A percentile compares a stretch with the other conserved stretches of the same genome.
These are phyloP conservation scores for Endoconidiophora laricicola DNA, from an alignment of 2,329 filamentous ascomycete genomes.

Conservation along the genomic window DNA sequence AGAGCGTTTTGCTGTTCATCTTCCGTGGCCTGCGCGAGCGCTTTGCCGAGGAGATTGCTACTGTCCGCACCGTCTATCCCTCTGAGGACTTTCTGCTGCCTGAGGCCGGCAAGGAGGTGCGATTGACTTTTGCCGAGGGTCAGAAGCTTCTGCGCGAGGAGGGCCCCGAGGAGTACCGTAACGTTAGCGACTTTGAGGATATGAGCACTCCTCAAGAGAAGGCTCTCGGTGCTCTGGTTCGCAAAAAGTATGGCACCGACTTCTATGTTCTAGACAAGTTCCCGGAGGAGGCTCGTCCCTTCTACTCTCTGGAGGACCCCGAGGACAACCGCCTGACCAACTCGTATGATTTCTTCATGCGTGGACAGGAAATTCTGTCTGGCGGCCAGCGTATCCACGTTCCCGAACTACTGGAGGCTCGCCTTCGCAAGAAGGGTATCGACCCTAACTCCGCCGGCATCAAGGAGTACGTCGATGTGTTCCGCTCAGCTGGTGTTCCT, in stretches of 20 bases:
- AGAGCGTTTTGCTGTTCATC: slow-evolving; percentile 60
- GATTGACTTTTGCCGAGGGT: slow-evolving; percentile 61
- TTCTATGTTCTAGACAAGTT: slow-evolving; percentile 98
- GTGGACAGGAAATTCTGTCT: slow-evolving; percentile 82
- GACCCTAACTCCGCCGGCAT: slow-evolving; percentile 60
- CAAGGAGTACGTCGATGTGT: slow-evolving; percentile 78
- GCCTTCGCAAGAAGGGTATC: slow-evolving; percentile 64
- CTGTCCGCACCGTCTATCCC: slow-evolving; percentile 57
- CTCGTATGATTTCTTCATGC: slow-evolving; percentile 70
- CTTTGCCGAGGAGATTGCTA: slow-evolving; percentile 55
- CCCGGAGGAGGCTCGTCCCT: slow-evolving; percentile 72
- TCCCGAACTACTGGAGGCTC: slow-evolving; percentile 55
- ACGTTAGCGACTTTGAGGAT: slow-evolving; percentile 62
- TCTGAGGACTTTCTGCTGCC: slow-evolving; percentile 64
- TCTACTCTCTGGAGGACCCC: slow-evolving; percentile 75
- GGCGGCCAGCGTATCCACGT: slow-evolving; percentile 86
- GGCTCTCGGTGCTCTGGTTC: slow-evolving; percentile 72
- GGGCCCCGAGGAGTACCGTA: slow-evolving; percentile 46
- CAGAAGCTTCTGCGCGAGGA: slow-evolving; percentile 63
- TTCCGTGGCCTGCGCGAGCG: slow-evolving; percentile 55
- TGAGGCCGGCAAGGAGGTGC: slow-evolving; percentile 54
- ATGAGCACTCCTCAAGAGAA: slow-evolving; percentile 71
- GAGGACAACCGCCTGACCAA: slow-evolving; percentile 49
- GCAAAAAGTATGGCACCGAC: slow-evolving; percentile 80
- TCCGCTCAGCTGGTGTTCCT: slow-evolving; percentile 66